A percentile compares a stretch with the other conserved stretches of the same genome.
phyloP scores from a whole-genome alignment of 257 asterid species.

The Petrea volubilis region DNA sequence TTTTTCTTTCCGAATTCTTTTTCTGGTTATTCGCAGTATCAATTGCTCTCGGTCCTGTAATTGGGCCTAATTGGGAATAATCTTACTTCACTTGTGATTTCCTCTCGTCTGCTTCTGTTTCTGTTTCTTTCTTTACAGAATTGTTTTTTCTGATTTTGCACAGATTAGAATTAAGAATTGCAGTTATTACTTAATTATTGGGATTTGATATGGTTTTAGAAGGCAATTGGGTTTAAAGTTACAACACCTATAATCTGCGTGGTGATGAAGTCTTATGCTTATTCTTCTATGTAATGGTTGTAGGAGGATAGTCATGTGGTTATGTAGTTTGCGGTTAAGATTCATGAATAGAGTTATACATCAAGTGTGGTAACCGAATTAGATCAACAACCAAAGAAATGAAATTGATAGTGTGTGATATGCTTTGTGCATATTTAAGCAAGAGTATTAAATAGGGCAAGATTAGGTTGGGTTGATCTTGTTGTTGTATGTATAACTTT shows the following conservation, averaged over 20 bases:
- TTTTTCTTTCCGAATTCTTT: not conserved
- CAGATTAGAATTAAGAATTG: not conserved
- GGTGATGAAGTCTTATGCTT: not conserved
- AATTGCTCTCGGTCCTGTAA: not conserved
- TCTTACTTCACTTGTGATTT: not conserved
- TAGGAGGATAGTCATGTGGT: not conserved
- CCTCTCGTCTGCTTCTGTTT: not conserved
- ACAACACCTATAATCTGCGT: no score
- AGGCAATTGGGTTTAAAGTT: no score
- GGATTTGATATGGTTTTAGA: conserved; percentile 3
- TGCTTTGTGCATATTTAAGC: not conserved
- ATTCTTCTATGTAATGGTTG: conserved; percentile 4
- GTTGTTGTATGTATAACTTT: not conserved
- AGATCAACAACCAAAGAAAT: no score
- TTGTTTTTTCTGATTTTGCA: not conserved
- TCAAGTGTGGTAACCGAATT: not conserved
- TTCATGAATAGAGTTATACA: not conserved
- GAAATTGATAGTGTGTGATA: not conserved
- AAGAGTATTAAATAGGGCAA: not conserved
- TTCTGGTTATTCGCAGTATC: not conserved
- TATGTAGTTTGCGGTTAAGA: not conserved
- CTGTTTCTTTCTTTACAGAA: not conserved
- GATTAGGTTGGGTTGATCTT: not conserved
- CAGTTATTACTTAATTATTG: not conserved
- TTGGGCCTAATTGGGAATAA: not conserved